phyloP scores from a whole-genome alignment of 1,284 basidiomycete genomes.

The Tausonia pullulans region DNA sequence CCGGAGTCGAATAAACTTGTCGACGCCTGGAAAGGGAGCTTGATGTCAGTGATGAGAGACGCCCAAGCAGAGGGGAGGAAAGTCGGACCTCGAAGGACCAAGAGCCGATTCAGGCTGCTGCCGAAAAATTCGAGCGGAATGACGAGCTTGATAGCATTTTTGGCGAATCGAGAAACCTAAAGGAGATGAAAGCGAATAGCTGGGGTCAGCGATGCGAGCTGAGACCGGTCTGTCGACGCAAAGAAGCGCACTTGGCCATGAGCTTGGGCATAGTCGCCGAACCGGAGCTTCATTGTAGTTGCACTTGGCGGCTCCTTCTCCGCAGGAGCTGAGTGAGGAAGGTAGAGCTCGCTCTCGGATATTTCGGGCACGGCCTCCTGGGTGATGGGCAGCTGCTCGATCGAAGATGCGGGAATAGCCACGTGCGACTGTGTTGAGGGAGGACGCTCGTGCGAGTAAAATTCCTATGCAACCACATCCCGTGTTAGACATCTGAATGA shows the following conservation, averaged over 20 bases:
- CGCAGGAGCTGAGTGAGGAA: no score
- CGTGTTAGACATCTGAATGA: no score
- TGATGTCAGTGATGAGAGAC: neutral
- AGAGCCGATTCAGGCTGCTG: conserved; percentile 52
- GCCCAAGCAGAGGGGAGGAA: neutral
- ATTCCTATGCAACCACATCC: no score
- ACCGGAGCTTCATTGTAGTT: neutral
- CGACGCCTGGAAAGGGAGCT: conserved; percentile 46
- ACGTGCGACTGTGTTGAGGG: no score
- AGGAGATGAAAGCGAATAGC: neutral
- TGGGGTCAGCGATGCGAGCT: no score
- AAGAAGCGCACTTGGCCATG: conserved; percentile 1
- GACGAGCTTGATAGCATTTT: conserved; percentile 51
- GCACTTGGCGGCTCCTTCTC: no score
- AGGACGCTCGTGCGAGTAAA: no score
- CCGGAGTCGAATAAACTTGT: conserved; percentile 57
- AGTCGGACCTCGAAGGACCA: conserved; percentile 50
- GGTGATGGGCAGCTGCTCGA: no score
- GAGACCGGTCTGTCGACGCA: neutral
- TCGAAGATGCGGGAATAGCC: no score
- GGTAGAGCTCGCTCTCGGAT: no score
- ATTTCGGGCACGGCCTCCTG: no score
- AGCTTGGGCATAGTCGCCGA: conserved; percentile 5
- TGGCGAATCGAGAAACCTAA: conserved; percentile 61
- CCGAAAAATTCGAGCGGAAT: conserved; percentile 74